Evolutionary conservation across 257 asterid species (phyloP), one percentile per base, ranked within the genome.

Genomic region (Thymus mandschuricus): DNA sequence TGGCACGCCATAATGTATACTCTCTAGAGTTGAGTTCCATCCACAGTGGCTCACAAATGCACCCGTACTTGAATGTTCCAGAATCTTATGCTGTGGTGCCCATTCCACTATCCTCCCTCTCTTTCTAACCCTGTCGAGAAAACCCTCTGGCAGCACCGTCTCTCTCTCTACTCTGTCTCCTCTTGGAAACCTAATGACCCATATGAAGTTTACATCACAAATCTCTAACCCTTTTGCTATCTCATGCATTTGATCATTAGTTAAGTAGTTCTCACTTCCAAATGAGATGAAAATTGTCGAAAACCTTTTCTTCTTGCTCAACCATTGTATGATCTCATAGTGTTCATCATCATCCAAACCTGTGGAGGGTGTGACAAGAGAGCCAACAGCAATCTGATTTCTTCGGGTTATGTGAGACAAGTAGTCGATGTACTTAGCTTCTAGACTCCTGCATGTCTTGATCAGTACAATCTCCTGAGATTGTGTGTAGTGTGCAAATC

Each of bases 31-130:
- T 0, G 88, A 81, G 64, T 62, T 81, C 82, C 76, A 60, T 3
- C 88, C 88, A 66, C 88, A 84, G 35, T 84, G 88, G 30, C 84
- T 78, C 73, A 79, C 52, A 41, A 84, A 84, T 28, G 65, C 88
- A 0, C 86, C 88, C 1, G 38, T 57, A 55, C 74, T 84, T 1
- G 73, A 38, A 65, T 84, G 82, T 8, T 34, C 72, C 49, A 84
- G 60, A 30, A 84, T 84, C 15, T 46, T 35, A 1, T 66, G 41
- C 69, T 85, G 86, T 8, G 89, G 84, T 0, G 87, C 87, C 89
- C 89, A 85, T 28, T 75, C 59, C 33, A 78, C 59, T n/a, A 85
- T 64, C 43, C 75, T 2, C 2, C 85, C 85, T 6, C 80, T 78
- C 8, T 67, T 79, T 69, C 70, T 49, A 12, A 73, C 77, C 66